These are phyloP conservation scores for Tetrahymena malaccensis DNA, from an alignment of 73 alveolate species.

Conservation along the genomic window DNA sequence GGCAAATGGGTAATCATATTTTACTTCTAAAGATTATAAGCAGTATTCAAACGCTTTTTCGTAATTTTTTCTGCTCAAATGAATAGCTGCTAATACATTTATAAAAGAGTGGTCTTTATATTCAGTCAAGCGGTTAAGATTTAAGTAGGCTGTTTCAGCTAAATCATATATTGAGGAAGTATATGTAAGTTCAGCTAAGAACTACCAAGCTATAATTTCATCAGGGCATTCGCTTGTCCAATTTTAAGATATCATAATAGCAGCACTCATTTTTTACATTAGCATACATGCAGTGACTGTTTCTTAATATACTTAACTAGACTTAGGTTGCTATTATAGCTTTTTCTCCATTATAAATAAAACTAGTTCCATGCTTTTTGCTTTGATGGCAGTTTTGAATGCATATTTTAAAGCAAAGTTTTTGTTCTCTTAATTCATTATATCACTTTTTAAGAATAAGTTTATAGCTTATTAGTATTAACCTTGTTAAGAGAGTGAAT, in stretches of 20 bases:
- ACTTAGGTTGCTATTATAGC: background rate
- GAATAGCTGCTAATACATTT: background rate
- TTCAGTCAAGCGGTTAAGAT: background rate
- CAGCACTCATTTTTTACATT: background rate
- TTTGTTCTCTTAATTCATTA: background rate
- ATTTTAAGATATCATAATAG: background rate
- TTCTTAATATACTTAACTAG: background rate
- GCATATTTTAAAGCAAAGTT: background rate
- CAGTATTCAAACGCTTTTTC: background rate
- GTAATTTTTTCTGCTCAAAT: background rate
- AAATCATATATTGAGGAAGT: background rate
- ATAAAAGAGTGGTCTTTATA: background rate
- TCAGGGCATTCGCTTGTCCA: background rate
- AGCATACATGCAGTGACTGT: background rate
- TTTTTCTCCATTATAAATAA: background rate
- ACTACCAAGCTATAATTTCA: background rate
- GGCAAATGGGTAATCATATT: background rate
- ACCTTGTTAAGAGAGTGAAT: background rate
- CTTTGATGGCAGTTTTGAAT: background rate
- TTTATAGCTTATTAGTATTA: background rate
- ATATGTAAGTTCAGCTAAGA: background rate
- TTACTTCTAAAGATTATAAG: background rate
- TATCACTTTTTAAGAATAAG: background rate
- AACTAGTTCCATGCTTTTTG: background rate
- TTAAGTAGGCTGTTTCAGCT: background rate